Evolutionary conservation across 257 asterid species (phyloP).

Genomic region (Ligustrum vulgare): DNA sequence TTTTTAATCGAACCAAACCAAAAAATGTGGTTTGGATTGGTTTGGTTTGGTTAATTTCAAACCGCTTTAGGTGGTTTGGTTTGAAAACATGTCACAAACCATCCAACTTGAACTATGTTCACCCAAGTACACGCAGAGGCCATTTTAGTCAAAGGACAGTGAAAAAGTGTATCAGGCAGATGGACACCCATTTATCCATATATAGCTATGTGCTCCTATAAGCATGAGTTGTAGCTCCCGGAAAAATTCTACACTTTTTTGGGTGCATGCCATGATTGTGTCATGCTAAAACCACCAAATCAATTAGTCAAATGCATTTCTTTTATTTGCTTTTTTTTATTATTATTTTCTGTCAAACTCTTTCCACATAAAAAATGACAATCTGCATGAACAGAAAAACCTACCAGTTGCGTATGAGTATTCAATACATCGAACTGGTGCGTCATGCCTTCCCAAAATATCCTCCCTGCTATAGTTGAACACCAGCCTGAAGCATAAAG

Average conservation of each 20-base stretch:
- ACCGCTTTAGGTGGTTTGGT: too few relatives aligned
- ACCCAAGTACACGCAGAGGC: not conserved
- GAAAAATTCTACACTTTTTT: not conserved
- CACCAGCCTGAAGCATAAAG: constrained; percentile 36
- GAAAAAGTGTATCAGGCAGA: not conserved
- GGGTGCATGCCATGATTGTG: too few relatives aligned
- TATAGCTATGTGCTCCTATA: not conserved
- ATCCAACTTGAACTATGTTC: too few relatives aligned
- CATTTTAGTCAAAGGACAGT: not conserved
- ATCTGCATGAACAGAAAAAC: constrained; percentile 4
- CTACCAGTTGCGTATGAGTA: constrained; percentile 80
- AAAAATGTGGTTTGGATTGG: too few relatives aligned
- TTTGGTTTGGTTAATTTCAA: too few relatives aligned
- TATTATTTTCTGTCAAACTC: not conserved
- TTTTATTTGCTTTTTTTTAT: not conserved
- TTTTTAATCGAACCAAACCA: too few relatives aligned
- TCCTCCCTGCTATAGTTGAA: constrained; percentile 68
- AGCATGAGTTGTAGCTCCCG: not conserved
- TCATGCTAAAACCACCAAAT: not conserved
- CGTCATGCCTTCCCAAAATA: constrained; percentile 71
- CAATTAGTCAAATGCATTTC: not conserved
- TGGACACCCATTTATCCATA: not conserved
- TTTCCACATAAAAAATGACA: not conserved
- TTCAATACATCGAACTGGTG: constrained; percentile 81
- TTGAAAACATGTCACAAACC: too few relatives aligned